Evolutionary conservation across 257 asterid genomes (phyloP), one percentile per base, ranked within the genome.

Genomic region (Jacaranda mimosifolia): DNA sequence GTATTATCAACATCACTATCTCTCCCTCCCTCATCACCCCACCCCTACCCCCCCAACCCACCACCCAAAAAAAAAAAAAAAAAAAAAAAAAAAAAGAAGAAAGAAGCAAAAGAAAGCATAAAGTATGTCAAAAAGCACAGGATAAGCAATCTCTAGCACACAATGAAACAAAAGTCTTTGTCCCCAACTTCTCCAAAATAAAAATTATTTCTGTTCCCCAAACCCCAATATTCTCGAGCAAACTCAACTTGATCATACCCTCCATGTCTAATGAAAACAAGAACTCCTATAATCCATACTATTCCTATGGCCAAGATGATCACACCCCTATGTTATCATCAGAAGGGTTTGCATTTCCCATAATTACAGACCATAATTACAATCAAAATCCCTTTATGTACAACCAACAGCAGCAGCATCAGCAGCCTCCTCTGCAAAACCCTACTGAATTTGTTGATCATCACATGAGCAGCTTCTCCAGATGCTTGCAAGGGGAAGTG

Each of bases 261-360:
- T 53, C 78, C 81, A 91, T 91, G 96, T 91, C 97, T 80, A 60
- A 77, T 74, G 85, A 85, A 32, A 74, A 72, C 79, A 73, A 75
- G 60, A 75, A 63, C 63, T 42, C 75, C 40, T 12, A 64, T 8
- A 17, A 17, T 36, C 80, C 81, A 75, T 77, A 77, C 21, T 74
- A 69, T 72, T 62, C 85, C 36, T 84, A 77, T n/a, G 67, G 80
- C 65, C 80, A 66, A n/a, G 45, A 86, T 55, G 75, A 79, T 59
- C 81, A 80, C 49, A 40, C n/a, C 66, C 32, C 51, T 58, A 43
- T 70, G 43, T 21, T 40, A 3, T 9, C 65, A 19, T 56, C 69
- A 42, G 71, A 82, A 83, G 91, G 86, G 72, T 76, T 78, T 83
- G 43, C 88, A 64, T 84, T 86, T 63, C 92, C 91, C 58, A 84